Evolutionary conservation across 192 early-diverging fungal genomes (phyloP), one percentile per base, ranked within the genome.

Genomic region (Coemansia sp.): DNA sequence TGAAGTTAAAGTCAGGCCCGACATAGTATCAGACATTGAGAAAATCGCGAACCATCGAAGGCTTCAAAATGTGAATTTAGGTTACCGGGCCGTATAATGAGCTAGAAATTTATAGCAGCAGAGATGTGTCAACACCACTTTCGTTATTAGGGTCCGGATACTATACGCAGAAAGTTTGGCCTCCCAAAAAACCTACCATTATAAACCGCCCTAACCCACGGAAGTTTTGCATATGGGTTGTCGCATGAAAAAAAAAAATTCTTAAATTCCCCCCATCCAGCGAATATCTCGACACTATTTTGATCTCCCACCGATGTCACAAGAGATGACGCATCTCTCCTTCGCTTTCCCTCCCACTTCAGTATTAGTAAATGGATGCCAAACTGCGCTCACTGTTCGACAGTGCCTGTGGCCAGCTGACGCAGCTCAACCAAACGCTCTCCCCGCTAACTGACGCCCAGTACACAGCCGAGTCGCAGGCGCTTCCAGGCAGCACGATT

Each of bases 401-500:
- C 31, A 45, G 67, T 8, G 68, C 74, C 0, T 36, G 34, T 6
- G 34, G 48, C 48, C 62, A 66, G 14, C 66, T 84, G 10, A 33
- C 16, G 0, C 61, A 62, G 28, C 70, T 79, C 58, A 21, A 26
- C 35, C 11, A 13, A 2, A 53, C 61, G n/a, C 53, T 77, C 11
- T 34, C 46, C 8, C 18, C 21, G 14, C 61, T 82, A 16, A 36
- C 37, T 45, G 76, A 67, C 55, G 35, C 9, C 5, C 40, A 42
- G 5, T 83, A 82, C 62, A 73, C 69, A 0, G 59, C 45, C 3
- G 62, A 59, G 16, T 85, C 84, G 1, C 6, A 11, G 1, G 71
- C 72, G 1, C 71, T 83, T 10, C 80, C 84, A 2, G 74, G 74
- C 0, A 83, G 84, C 66, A 85, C 84, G n/a, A 79, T 85, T 3